Evolutionary conservation across 2,329 filamentous ascomycete genomes (phyloP).

Genomic region (Ascochyta clinopodiicola): DNA sequence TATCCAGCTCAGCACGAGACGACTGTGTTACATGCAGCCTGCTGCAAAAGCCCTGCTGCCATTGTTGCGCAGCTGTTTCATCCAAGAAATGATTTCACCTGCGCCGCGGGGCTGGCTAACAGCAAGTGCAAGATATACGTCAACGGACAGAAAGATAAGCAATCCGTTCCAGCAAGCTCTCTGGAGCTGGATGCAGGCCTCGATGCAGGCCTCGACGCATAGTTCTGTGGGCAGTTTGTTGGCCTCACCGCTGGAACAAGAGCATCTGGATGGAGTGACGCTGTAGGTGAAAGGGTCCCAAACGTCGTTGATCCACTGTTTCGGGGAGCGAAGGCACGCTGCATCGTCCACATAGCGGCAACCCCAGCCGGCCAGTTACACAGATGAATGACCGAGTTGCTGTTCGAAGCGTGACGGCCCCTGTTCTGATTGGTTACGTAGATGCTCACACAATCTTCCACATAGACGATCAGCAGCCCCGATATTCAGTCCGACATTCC

Average conservation of each 20-base stretch:
- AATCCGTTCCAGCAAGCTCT: slow-evolving; percentile 2
- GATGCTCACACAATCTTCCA: slow-evolving; percentile 12
- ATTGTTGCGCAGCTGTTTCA: slow-evolving; percentile 14
- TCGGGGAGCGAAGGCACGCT: slow-evolving; percentile 7
- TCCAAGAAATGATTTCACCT: slow-evolving; percentile 19
- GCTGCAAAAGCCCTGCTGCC: neutral
- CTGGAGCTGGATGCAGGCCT: neutral
- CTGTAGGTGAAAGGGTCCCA: neutral
- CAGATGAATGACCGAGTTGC: slow-evolving; percentile 22
- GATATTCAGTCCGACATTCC: slow-evolving; percentile 23
- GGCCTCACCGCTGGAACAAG: slow-evolving; percentile 19
- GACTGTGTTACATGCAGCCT: slow-evolving; percentile 12
- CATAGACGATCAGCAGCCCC: slow-evolving; percentile 12
- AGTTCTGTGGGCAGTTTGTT: neutral
- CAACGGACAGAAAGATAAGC: slow-evolving; percentile 8
- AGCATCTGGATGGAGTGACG: neutral
- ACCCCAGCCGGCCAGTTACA: slow-evolving; percentile 22
- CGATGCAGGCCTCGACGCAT: neutral
- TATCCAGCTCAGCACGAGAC: neutral
- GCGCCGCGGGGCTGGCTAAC: slow-evolving; percentile 16
- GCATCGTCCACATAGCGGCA: slow-evolving; percentile 11
- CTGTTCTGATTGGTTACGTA: slow-evolving; percentile 21
- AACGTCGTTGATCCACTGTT: slow-evolving; percentile 6
- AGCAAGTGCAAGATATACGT: slow-evolving; percentile 11
- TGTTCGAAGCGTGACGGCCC: slow-evolving; percentile 15